Percentiles rank a stretch among this genome's conserved stretches.
Conservation (phyloP, 768 basidiomycete species). For the Gautieria morchelliformis region DNA sequence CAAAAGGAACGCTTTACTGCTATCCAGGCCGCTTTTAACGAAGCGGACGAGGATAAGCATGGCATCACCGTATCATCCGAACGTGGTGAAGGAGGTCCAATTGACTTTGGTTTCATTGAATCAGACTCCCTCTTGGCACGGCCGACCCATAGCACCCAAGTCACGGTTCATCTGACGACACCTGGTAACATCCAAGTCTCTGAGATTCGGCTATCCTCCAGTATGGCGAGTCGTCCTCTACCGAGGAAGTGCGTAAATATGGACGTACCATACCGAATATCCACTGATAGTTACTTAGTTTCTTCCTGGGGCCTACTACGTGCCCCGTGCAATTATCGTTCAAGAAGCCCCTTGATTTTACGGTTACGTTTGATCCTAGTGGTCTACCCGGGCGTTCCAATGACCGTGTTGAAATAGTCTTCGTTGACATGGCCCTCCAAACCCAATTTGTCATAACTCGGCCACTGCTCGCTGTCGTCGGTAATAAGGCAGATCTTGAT, state of each 20-base stretch:
- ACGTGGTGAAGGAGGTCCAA: conserved; percentile 17
- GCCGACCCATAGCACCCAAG: not conserved
- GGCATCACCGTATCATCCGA: conserved; percentile 31
- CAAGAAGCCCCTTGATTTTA: not conserved
- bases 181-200: not conserved
- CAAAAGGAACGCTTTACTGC: conserved; percentile 29
- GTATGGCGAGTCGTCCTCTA: not conserved
- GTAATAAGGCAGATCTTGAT: conserved; percentile 39
- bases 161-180: not conserved
- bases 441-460: conserved; percentile 40
- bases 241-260: not conserved
- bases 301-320: not conserved
- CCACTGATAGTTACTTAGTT: not conserved
- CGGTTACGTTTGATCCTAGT: conserved; percentile 5
- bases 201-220: conserved; percentile 1
- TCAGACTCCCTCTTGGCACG: conserved; percentile 3
- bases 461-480: conserved; percentile 35
- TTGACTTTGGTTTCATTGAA: conserved; percentile 48
- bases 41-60: conserved; percentile 46
- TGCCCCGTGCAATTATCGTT: not conserved
- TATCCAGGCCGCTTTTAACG: conserved; percentile 36
- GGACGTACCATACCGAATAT: too few species aligned
- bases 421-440: conserved; percentile 25
- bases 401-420: conserved; percentile 39
- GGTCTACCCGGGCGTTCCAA: conserved; percentile 31